Evolutionary conservation across 352 stramenopile genomes (phyloP), one percentile per base, ranked within the genome.

Genomic region (Elongisporangium anandrum): DNA sequence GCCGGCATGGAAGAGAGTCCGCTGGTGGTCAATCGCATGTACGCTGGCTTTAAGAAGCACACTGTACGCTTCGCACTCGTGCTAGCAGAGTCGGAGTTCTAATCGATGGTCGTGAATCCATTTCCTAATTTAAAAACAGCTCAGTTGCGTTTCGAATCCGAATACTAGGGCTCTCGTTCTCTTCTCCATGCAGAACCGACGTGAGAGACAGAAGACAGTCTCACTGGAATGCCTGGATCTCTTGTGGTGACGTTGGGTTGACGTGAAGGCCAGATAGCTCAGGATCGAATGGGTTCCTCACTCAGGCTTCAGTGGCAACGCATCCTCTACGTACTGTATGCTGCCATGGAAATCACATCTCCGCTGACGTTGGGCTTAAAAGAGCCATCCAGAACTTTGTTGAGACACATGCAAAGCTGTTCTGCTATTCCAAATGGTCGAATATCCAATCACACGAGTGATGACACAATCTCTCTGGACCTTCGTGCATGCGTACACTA

Each of bases 1-100:
- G 54, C 65, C n/a, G 59, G 62, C 52, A 51, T 73, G 21, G 80
- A 89, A 16, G 73, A 84, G 26, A 90, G 75, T 39, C 85, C 80
- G 0, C 61, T 90, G 26, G 79, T 90, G 16, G 77, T 92, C 17
- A 90, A 79, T 60, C 82, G 85, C 41, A 89, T 94, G 77, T 94
- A 92, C 61, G 85, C 82, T 12, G 70, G 69, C 22, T 94, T 92
- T 57, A 77, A 79, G 55, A 87, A 83, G 59, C 76, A 85, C 41
- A 92, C 80, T 17, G 82, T 94, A 22, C 77, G 85, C 4, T 94
- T 92, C 52, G 82, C 85, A 12, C 57, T 90, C 23, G 73, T 78
- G 19, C 52, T 94, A 47, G 78, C 71, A 5, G 82, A 92, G 54
- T 88, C 85, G 4, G 85, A 94, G 55, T 94, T 94, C 45, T 93